These are phyloP conservation scores for Leccinellum luteum DNA, from an alignment of 768 basidiomycete species.

Conservation along the genomic window DNA sequence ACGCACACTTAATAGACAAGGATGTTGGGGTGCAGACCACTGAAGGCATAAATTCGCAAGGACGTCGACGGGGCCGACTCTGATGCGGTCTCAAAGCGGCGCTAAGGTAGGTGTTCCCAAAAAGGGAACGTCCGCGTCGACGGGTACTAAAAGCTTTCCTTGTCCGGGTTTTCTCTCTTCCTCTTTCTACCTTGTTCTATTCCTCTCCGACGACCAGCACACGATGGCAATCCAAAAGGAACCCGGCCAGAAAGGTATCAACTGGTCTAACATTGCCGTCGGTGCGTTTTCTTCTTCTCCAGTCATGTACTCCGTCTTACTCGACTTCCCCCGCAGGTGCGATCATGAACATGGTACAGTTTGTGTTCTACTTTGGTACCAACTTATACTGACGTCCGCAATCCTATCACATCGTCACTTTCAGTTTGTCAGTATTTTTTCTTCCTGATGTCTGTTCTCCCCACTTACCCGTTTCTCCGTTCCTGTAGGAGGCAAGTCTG, in stretches of 20 bases:
- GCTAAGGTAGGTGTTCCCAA: not conserved
- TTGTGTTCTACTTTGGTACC: conserved; percentile 34
- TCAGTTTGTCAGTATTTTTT: conserved; percentile 45
- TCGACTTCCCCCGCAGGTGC: conserved; percentile 52
- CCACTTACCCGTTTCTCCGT: conserved; percentile 13
- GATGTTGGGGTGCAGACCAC: not conserved
- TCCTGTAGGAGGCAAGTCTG: conserved; percentile 65
- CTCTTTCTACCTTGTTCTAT: conserved; percentile 9
- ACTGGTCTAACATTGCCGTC: conserved; percentile 94
- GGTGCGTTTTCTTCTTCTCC: conserved; percentile 49
- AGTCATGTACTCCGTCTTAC: conserved; percentile 17
- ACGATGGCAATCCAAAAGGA: conserved; percentile 80
- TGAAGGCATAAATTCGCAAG: not conserved
- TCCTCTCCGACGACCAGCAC: conserved; percentile 15
- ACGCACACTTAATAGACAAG: conserved; percentile 10
- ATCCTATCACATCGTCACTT: not conserved
- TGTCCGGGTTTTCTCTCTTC: conserved; percentile 6
- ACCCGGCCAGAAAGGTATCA: conserved; percentile 89
- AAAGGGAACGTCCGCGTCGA: not conserved
- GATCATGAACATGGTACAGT: conserved; percentile 94
- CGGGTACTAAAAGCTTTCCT: not conserved
- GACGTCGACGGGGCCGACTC: not conserved
- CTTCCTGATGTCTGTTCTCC: not conserved
- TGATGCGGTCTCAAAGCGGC: not conserved
- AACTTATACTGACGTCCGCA: conserved; percentile 7